Conservation (phyloP, 257 asterid genomes). For the Solanum habrochaites region DNA sequence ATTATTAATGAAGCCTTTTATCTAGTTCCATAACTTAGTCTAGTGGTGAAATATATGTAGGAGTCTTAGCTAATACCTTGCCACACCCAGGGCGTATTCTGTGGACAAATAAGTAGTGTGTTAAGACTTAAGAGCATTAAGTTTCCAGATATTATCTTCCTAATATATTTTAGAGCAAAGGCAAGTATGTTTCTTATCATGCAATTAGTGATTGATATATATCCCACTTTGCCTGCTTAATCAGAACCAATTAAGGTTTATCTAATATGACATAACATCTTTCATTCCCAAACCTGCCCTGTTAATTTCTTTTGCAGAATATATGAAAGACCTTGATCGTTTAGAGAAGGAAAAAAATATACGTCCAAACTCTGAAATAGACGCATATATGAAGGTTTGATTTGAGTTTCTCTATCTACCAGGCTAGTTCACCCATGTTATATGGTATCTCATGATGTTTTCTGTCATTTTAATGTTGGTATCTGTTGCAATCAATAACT, state of each 20-base stretch:
- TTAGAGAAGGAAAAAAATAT: slow-evolving; percentile 54
- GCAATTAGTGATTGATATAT: neutral
- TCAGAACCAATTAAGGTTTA: neutral
- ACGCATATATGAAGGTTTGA: slow-evolving; percentile 79
- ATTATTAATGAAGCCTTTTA: neutral
- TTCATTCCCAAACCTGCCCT: neutral
- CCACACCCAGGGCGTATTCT: neutral
- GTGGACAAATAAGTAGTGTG: neutral
- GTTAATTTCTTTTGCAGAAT: slow-evolving; percentile 26
- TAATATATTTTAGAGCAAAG: neutral
- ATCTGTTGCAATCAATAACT: neutral
- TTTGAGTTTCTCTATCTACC: neutral
- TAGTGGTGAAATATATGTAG: neutral
- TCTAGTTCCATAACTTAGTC: neutral
- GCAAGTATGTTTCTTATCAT: neutral
- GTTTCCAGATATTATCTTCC: neutral
- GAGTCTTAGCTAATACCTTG: neutral
- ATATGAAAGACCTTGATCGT: slow-evolving; percentile 56
- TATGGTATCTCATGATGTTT: neutral
- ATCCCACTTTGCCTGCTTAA: neutral
- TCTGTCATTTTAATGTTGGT: neutral
- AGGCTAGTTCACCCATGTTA: neutral
- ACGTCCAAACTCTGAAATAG: slow-evolving; percentile 74
- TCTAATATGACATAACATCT: neutral
- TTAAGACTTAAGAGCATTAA: neutral